Evolutionary conservation across 2,329 filamentous ascomycete genomes (phyloP), one percentile per base, ranked within the genome.

Genomic region (Dactylellina parvicollis): DNA sequence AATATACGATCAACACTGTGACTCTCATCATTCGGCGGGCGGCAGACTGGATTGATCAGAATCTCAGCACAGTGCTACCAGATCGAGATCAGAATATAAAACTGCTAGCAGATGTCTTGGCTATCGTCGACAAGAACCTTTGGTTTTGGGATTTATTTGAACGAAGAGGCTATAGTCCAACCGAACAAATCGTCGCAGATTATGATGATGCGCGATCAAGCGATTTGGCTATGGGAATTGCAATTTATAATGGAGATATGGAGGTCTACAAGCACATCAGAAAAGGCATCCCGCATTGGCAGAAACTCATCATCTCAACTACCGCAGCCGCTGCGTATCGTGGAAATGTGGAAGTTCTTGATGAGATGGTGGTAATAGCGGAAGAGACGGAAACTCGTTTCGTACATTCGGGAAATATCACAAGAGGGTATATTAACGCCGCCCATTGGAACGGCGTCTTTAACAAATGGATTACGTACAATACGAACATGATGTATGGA

Each of bases 191-290:
- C 3, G 38, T 16, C n/a, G 18, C 18, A n/a, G 49, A 56, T 32
- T 30, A 47, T 30, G 30, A 40, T 38, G 14, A 34, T 24, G 26
- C 49, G 5, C 24, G 60, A 20, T 54, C 60, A 1, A 28, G 32
- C 3, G 60, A 65, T 49, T 30, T 65, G 1, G 28, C 16, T 5
- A 65, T 65, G 60, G 60, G 60, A 3, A 42, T 65, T 4, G 60
- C 60, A 1, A 30, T 65, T 2, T 65, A 65, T 30, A 55, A 24
- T 9, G 60, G 49, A 2, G 20, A 56, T 14, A 65, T 49, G n/a
- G 36, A 56, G 7, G 24, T 42, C 26, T 56, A 55, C 18, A 22
- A 28, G n/a, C 22, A n/a, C 4, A 47, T 65, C 16, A 7, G 28
- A 20, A 14, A 40, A 2, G 20, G 26, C 9, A 56, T 55, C 16